Percentiles rank a stretch among this genome's conserved stretches.
Conservation (phyloP, 441 rosid species). For the Adansonia gregorii region DNA sequence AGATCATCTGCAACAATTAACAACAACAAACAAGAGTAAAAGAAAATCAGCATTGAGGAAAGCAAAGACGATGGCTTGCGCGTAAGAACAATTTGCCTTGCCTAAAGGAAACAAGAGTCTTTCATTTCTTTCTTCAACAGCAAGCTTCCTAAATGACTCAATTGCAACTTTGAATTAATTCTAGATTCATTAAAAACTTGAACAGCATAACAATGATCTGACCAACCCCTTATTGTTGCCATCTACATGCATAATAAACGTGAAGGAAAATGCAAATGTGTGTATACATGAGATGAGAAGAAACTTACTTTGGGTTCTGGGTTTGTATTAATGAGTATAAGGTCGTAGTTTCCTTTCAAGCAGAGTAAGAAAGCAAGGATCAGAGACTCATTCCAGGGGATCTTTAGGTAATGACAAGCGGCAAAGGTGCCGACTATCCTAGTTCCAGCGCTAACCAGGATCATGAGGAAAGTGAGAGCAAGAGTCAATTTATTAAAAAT, state of each 20-base stretch:
- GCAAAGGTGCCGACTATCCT: slow-evolving; percentile 62
- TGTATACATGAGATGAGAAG: too few species aligned
- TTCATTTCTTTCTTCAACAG: neutral
- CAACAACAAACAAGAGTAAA: neutral
- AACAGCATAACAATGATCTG: too few species aligned
- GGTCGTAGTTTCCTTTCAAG: slow-evolving; percentile 73
- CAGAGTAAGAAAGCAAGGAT: slow-evolving; percentile 62
- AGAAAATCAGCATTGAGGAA: slow-evolving; percentile 3
- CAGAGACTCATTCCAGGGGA: slow-evolving; percentile 57
- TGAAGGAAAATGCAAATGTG: neutral
- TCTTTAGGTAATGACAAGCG: slow-evolving; percentile 52
- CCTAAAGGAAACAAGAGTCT: neutral
- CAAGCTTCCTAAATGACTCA: neutral
- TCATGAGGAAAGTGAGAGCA: slow-evolving; percentile 34
- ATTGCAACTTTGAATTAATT: neutral
- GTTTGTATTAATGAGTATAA: slow-evolving; percentile 48
- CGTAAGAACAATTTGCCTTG: neutral
- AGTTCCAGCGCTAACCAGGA: slow-evolving; percentile 46
- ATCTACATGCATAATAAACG: neutral
- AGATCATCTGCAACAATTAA: slow-evolving; percentile 41
- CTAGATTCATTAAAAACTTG: too few species aligned
- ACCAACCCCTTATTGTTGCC: too few species aligned
- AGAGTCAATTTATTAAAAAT: slow-evolving; percentile 23
- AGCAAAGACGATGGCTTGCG: neutral
- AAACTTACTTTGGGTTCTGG: slow-evolving; percentile 28